Base-by-base conservation (phyloP, 2,329 filamentous ascomycete genomes). In the Fusarium fujikuroi region DNA sequence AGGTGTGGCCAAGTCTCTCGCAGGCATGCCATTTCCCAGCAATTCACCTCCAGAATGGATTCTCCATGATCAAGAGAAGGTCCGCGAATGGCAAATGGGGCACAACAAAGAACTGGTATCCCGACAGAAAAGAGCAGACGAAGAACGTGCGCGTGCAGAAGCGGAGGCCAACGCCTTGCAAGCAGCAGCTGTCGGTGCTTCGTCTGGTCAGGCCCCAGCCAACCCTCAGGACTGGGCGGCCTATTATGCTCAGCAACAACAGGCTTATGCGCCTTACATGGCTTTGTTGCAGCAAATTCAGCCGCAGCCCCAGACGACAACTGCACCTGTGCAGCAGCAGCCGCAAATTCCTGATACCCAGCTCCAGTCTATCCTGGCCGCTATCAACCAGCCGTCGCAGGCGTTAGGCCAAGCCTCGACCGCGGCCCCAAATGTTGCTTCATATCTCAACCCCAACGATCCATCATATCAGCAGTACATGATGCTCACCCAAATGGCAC, bases 41-140 rank as follows among this genome's bases (percentile, higher is more conserved):
- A 85, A 77, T 3, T 83, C 87, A 47, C 86, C 89, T 7, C 88
- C 89, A 2, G 83, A 84, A 23, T 89, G 87, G 84, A 83, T 90
- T 71, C 80, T 79, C 15, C 80, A 84, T 28, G 83, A 87, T 37
- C 78, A 84, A 6, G 85, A 85, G 37, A 84, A 84, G 68, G 81
- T 85, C 1, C 84, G 84, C 15, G 85, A 88, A 69, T 91, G 88
- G 88, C 86, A 85, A 81, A 79, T 84, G 16, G 87, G 87, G 0
- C 86, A 84, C 69, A 83, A 83, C 61, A 83, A 81, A 66, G 84
- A 84, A 58, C 50, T 77, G 18, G 79, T 82, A 14, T 76, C 78
- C 3, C 82, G 81, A 50, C 80, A 85, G 52, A 83, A 83, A 61
- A 81, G 78, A 56, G 80, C 81, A 34, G 81, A 83, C 4, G 83